Evolutionary conservation across 768 basidiomycete genomes (phyloP), one percentile per base, ranked within the genome.

Genomic region (Boletus tylopilopsis): DNA sequence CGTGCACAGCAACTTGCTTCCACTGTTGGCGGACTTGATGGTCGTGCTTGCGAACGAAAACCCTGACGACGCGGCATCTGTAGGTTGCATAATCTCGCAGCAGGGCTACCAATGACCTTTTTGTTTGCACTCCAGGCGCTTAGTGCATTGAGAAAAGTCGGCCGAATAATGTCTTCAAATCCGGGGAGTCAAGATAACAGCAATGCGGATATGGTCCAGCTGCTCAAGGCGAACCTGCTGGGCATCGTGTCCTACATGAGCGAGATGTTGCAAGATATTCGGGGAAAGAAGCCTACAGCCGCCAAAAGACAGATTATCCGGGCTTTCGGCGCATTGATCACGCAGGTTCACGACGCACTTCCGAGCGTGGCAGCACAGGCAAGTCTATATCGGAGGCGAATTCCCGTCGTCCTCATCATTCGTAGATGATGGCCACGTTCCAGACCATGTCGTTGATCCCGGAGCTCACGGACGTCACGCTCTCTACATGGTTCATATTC

Each of bases 351-450:
- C 0, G 71, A 82, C 7, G 72, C 80, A 0, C 85, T 95, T 57
- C 78, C 75, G 37, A 81, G 79, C 39, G 85, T 92, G 46, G 84
- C 91, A 5, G 91, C 93, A 18, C 95, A 97, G 82, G 95, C 93
- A 58, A 47, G 73, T 65, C 6, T 18, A 47, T 48, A 27, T 46
- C 27, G 3, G 25, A 18, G 32, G 13, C 8, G 30, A 36, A 51
- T 24, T 50, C 29, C 33, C 6, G 50, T 58, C 18, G 22, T 53
- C 44, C 41, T 57, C 2, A 58, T 56, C 10, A 21, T 42, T 50
- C 22, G 15, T 35, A 99, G 95, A 85, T 97, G 57, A 93, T 98
- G 89, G 93, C 95, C 0, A 93, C 88, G 16, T 78, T 99, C 33
- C 95, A 98, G 70, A 92, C 89, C 6, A 89, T 87, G 71, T 76